These are phyloP conservation scores for Fusarium xylarioides DNA, from an alignment of 2,329 filamentous ascomycete genomes.

Conservation along the genomic window DNA sequence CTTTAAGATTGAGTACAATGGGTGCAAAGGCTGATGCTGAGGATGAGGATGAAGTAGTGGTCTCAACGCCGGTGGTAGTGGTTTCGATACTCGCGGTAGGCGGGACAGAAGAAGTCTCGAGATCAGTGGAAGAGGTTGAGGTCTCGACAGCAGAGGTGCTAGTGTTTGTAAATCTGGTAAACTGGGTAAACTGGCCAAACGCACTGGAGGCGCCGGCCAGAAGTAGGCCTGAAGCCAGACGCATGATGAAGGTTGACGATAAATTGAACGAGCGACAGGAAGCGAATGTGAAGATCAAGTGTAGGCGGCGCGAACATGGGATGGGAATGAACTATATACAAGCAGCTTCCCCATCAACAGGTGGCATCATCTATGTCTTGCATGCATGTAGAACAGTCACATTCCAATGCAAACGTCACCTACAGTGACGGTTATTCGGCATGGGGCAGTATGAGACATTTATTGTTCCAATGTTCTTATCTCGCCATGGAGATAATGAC, in stretches of 20 bases:
- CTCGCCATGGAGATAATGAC: neutral
- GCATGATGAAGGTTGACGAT: neutral
- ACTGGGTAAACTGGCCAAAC: neutral
- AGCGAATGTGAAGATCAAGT: neutral
- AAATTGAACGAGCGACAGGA: neutral
- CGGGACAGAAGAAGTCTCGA: neutral
- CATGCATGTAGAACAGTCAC: neutral
- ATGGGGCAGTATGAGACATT: neutral
- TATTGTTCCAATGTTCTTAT: neutral
- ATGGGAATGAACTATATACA: neutral
- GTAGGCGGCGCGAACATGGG: accelerated
- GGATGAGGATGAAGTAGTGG: neutral
- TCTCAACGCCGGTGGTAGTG: neutral
- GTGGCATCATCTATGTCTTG: neutral
- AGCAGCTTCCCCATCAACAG: accelerated
- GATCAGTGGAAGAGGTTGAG: neutral
- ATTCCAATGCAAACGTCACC: neutral
- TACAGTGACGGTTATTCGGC: neutral
- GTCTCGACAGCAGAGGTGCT: neutral
- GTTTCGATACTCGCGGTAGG: neutral
- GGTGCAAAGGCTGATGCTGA: neutral
- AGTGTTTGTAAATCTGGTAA: neutral
- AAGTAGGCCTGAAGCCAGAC: neutral
- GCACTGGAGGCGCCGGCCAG: neutral
- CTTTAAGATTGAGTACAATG: neutral